These are phyloP conservation scores for Fraxinus velutina DNA, from an alignment of 305 asterid genomes.

Conservation along the genomic window DNA sequence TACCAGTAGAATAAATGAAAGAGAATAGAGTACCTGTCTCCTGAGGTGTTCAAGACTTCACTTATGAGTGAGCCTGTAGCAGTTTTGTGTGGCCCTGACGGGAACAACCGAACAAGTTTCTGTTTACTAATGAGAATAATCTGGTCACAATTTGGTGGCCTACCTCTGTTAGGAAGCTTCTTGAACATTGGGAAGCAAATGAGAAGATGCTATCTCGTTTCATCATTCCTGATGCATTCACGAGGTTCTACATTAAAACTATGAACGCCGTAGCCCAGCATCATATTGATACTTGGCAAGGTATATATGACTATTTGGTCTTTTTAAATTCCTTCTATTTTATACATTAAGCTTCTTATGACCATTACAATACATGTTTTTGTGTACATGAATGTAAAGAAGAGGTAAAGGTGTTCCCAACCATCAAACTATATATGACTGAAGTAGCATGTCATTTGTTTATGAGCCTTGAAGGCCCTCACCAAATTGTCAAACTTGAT, in stretches of 20 bases:
- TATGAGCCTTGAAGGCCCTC: conserved; percentile 29
- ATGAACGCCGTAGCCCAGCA: conserved; percentile 23
- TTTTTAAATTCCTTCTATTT: not conserved
- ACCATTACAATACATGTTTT: not conserved
- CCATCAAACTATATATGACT: conserved; percentile 23
- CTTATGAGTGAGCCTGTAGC: conserved; percentile 24
- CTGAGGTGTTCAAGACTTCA: conserved; percentile 22
- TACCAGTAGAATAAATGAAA: conserved; percentile 20
- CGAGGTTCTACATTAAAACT: conserved; percentile 24
- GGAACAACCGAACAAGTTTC: conserved; percentile 22
- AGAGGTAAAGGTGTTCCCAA: conserved; percentile 21
- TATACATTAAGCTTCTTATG: not conserved
- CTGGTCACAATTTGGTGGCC: conserved; percentile 39
- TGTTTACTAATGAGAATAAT: conserved; percentile 29
- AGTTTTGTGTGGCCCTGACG: conserved; percentile 19
- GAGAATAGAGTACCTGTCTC: conserved; percentile 24
- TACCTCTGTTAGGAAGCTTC: conserved; percentile 19
- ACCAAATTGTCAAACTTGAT: conserved; percentile 17
- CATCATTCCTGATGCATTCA: conserved; percentile 29
- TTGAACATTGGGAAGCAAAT: conserved; percentile 25
- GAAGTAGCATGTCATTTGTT: conserved; percentile 33
- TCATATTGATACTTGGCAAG: conserved; percentile 35
- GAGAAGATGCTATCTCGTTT: conserved; percentile 30
- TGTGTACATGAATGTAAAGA: conserved; percentile 18
- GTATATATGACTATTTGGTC: conserved; percentile 4